These are phyloP conservation scores for Sphagnum magellanicum DNA, from an alignment of 228 moss, liverwort and hornwort genomes.

Conservation along the genomic window DNA sequence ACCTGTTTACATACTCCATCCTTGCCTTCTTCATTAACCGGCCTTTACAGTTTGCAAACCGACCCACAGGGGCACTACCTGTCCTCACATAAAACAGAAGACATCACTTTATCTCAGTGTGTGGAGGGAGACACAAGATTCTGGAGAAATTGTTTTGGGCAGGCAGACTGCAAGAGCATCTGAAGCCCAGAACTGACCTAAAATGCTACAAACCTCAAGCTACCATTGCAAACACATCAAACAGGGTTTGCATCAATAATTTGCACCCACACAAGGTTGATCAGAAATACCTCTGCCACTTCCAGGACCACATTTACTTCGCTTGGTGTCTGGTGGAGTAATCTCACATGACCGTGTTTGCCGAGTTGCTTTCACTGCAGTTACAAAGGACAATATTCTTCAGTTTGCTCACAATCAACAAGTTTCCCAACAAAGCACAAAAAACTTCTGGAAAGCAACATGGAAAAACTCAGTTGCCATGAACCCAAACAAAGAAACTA, in stretches of 20 bases:
- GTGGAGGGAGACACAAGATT: not conserved
- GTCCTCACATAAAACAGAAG: constrained; percentile 8
- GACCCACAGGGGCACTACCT: constrained; percentile 31
- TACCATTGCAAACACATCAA: not conserved
- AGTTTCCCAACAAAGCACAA: not conserved
- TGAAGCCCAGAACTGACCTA: no score
- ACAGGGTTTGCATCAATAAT: not conserved
- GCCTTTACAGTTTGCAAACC: constrained; percentile 49
- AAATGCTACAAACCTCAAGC: not conserved
- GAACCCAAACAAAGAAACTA: not conserved
- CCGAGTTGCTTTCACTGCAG: constrained; percentile 72
- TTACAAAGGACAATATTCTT: not conserved
- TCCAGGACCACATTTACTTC: constrained; percentile 38
- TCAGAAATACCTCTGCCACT: constrained; percentile 14
- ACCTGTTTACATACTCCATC: constrained; percentile 80
- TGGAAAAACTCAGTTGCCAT: not conserved
- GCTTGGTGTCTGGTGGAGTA: constrained; percentile 64
- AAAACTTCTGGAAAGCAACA: not conserved
- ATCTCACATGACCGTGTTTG: constrained; percentile 72
- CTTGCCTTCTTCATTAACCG: constrained; percentile 91
- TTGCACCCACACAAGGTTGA: not conserved
- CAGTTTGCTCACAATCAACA: not conserved
- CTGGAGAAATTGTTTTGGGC: no score
- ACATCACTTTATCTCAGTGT: not conserved
- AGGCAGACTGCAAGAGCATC: no score